Evolutionary conservation across 2,329 filamentous ascomycete genomes (phyloP), one percentile per base, ranked within the genome.

Genomic region (Fusarium euwallaceae): DNA sequence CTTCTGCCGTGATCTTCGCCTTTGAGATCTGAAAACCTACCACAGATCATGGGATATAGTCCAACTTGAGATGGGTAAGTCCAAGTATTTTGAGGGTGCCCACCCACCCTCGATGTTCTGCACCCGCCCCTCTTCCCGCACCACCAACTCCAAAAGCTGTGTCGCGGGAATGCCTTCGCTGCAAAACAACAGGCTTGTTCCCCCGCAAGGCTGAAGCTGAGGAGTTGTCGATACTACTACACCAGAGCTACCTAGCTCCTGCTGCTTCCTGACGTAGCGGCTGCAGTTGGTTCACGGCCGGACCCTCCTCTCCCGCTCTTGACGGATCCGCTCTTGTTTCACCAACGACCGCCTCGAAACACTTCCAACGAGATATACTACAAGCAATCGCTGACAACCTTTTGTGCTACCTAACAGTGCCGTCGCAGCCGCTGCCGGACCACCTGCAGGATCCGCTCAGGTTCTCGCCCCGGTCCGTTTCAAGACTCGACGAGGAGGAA

Each of bases 361-460:
- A 68, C 59, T 43, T 71, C 43, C 64, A 66, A 67, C 51, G 64
- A 70, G 51, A 63, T 68, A 70, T 45, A 68, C 58, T 62, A 51
- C 55, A 59, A 24, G 55, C 61, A 58, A 67, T 75, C 66, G 63
- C 76, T 78, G 68, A 79, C 74, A 76, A 68, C 66, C 75, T 67
- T 66, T 73, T 72, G 76, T 78, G 78, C 66, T 66, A 79, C 76
- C 74, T 43, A 66, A 66, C 71, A 91, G 89, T 88, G 85, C 87
- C 88, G 86, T 89, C 88, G 82, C 88, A 90, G 86, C 86, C 88
- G 84, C 84, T 87, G 85, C 86, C 88, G 82, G 89, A 90, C 80
- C 87, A 88, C 80, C 81, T 84, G 76, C 84, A 86, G 80, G 87
- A 90, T 78, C 83, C 86, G 75, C 79, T 85, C 78, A 89, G 88